Conservation (phyloP, 2,329 filamentous ascomycete species). For the Fusarium sp. region DNA sequence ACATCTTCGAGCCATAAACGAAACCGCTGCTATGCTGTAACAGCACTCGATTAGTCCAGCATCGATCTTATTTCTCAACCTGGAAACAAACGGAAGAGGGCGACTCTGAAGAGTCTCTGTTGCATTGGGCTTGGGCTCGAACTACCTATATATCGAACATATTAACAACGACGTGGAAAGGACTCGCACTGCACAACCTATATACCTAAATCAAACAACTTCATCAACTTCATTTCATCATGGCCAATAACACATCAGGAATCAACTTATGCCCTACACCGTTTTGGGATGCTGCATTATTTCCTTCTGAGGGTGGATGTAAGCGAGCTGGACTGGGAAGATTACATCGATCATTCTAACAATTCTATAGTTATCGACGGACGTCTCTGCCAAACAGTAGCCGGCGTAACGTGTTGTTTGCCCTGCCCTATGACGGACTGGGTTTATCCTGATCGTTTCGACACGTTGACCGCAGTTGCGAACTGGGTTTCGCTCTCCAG, state of each 20-base stretch:
- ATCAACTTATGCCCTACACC: conserved; percentile 72
- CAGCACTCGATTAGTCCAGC: conserved; percentile 1
- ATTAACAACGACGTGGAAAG: conserved; percentile 4
- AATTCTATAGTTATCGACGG: conserved; percentile 66
- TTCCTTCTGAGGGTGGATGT: conserved; percentile 75
- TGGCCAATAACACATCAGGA: conserved; percentile 56
- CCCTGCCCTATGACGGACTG: conserved; percentile 91
- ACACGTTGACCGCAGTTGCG: conserved; percentile 72
- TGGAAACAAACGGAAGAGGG: conserved; percentile 9
- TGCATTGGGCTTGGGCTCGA: conserved; percentile 2
- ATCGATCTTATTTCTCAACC: not conserved
- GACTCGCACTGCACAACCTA: conserved; percentile 24
- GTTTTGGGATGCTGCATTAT: conserved; percentile 75
- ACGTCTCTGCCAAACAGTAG: conserved; percentile 64
- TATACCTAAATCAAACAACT: not conserved
- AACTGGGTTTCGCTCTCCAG: conserved; percentile 86
- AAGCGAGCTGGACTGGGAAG: conserved; percentile 47
- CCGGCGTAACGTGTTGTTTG: conserved; percentile 78
- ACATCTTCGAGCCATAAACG: conserved; percentile 17
- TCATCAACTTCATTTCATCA: conserved; percentile 30
- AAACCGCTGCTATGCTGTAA: conserved; percentile 18
- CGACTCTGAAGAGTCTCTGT: conserved; percentile 4
- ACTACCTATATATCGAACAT: conserved; percentile 1
- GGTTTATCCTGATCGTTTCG: conserved; percentile 73
- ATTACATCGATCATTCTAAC: conserved; percentile 17